Base-by-base conservation (phyloP, 2,329 filamentous ascomycete genomes). In the Fusarium equiseti region DNA sequence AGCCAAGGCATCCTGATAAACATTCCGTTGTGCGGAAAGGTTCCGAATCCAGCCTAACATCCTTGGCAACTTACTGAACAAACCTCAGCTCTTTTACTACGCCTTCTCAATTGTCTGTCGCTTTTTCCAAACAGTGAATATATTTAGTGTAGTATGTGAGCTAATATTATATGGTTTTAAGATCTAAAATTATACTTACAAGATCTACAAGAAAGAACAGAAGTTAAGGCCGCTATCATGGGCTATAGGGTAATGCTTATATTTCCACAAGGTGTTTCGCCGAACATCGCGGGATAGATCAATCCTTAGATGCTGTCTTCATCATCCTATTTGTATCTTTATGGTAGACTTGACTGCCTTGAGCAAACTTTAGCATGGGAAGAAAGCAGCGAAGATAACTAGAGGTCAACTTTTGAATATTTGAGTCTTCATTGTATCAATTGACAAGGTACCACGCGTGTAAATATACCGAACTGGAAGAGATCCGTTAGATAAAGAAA, bases 111-210 rank as follows among this genome's bases (percentile, higher is more conserved):
- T n/a, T 11, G 10, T 38, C 10, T n/a, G n/a, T n/a, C n/a, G n/a
- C n/a, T n/a, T n/a, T 38, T 38, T 38, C 6, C 2, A 38, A n/a
- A 12, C 10, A 7, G 10, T 18, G 2, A 7, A 0, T n/a, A 5
- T 7, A 38, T 12, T 10, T 12, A 12, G 3, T 38, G 6, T 0
- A 2, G 10, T 38, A 15, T 38, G 0, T 38, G 11, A 1, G 6
- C 18, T 4, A 11, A 2, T 3, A 12, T 38, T 7, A 7, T 2
- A n/a, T 35, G 3, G 18, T 6, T 3, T 38, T 10, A 38, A 4
- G 6, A 7, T 8, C 6, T 12, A 12, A 4, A 2, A 7, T n/a
- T 38, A n/a, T 12, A 2, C 1, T 1, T 6, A 4, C 11, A 0
- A n/a, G 10, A n/a, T n/a, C 0, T n/a, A 7, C 18, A n/a, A n/a